A percentile compares a stretch with the other conserved stretches of the same genome.
Evolutionary conservation across 2,329 filamentous ascomycete genomes (phyloP).

Genomic region (Colletotrichum lini): DNA sequence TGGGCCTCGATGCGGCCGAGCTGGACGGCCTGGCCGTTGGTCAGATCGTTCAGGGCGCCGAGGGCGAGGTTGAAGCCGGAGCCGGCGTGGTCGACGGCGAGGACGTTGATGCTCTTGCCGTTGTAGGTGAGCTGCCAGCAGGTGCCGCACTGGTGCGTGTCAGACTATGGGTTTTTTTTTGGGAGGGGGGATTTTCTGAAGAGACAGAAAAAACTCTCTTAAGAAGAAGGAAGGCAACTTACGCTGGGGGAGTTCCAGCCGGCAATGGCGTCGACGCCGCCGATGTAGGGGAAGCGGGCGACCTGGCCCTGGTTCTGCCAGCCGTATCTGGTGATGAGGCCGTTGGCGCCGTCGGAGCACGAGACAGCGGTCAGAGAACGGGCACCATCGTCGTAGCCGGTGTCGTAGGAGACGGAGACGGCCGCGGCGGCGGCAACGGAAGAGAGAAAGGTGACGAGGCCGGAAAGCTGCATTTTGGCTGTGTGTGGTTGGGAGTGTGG

Average conservation of each 20-base stretch:
- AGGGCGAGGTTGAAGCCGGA: conserved; percentile 71
- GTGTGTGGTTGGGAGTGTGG: conserved; percentile 53
- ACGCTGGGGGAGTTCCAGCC: conserved; percentile 68
- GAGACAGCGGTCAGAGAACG: conserved; percentile 70
- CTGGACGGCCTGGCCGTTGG: conserved; percentile 62
- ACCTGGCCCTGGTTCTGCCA: conserved; percentile 70
- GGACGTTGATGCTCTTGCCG: conserved; percentile 65
- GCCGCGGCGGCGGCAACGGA: conserved; percentile 55
- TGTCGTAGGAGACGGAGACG: conserved; percentile 76
- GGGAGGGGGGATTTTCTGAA: too few species aligned
- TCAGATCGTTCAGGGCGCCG: conserved; percentile 69
- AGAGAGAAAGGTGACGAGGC: conserved; percentile 56
- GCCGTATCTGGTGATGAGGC: conserved; percentile 73
- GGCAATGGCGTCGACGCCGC: conserved; percentile 64
- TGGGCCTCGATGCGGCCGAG: conserved; percentile 68
- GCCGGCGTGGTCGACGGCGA: conserved; percentile 68
- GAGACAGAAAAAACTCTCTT: not conserved
- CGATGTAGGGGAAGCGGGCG: conserved; percentile 68
- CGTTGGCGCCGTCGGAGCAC: conserved; percentile 79
- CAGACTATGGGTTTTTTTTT: not conserved
- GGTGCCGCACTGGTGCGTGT: conserved; percentile 64
- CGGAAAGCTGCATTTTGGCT: conserved; percentile 61
- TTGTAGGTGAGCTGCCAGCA: conserved; percentile 71
- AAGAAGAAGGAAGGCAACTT: conserved; percentile 37
- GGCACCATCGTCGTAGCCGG: conserved; percentile 74